Evolutionary conservation across 2,329 filamentous ascomycete species (phyloP), one percentile per base, ranked within the genome.

Genomic region (Sporothrix curviconia): DNA sequence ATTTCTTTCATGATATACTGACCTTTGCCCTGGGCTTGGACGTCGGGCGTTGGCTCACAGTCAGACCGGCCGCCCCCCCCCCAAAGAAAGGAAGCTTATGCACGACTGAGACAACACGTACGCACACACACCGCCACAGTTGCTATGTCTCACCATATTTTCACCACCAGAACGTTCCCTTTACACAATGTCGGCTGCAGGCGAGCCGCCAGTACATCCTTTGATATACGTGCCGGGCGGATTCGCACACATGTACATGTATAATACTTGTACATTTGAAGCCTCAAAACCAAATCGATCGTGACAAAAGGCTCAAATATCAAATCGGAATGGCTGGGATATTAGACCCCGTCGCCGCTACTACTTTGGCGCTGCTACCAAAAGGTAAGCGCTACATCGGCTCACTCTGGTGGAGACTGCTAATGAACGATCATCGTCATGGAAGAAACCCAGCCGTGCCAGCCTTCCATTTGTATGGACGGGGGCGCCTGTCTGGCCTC

Each of bases 41-140:
- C 32, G 32, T 50, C 32, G 32, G 32, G 47, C 17, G 47, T 40
- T 52, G 49, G 36, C 36, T 52, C 25, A 40, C 34, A 42, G 49
- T 30, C 36, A 52, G 36, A 52, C 24, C 36, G 49, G 40, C 36
- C 19, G 47, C 22, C 24, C 15, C 34, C 14, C 47, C 37, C 6
- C 11, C 37, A 40, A 40, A 19, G n/a, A 47, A 9, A 17, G 11
- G 42, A 22, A 32, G n/a, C 24, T 24, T 43, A 43, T 22, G 25
- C 36, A 40, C 50, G 25, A 24, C 51, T 43, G 51, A 44, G 51
- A 54, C 39, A n/a, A n/a, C n/a, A n/a, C n/a, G n/a, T n/a, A 44
- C n/a, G 28, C 39, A 17, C 39, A 17, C 39, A 44, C 51, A 54
- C 51, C 51, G 51, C 39, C 39, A 17, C n/a, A n/a, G n/a, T n/a